Base-by-base conservation (phyloP, 176 grass and related monocot species). In the Carex scoparia region DNA sequence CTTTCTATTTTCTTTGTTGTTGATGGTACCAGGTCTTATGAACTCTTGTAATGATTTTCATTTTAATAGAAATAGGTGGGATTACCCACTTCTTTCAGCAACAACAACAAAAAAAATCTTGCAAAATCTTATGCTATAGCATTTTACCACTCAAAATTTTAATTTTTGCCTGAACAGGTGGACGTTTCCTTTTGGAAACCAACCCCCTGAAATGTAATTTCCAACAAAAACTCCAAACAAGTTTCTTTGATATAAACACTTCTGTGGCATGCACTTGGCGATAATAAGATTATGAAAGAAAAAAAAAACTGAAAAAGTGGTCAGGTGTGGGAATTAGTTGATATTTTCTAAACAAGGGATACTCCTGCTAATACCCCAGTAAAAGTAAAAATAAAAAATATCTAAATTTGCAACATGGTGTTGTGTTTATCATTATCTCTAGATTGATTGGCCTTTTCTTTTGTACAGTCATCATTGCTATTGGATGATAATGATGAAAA, bases 401-500 rank as follows among this genome's bases (percentile, higher is more conserved):
- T 61, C 12, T 82, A 82, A 65, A 30, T 30, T 44, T 68, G 80
- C 64, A 53, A 51, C 63, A 69, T 69, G 18, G 3, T 65, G 42
- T 83, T 27, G 32, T 51, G n/a, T 67, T 55, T 65, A 65, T 82
- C 61, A 55, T 55, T 54, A 8, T 65, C 33, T 28, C 59, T 81
- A 65, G 16, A 64, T 81, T 62, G 58, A 81, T 64, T 62, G 9
- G 79, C 30, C 10, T 28, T 59, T 69, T 83, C 63, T 51, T 31
- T 68, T 69, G 5, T 64, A 83, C 64, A 66, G 32, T 32, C 31
- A 68, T 82, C 61, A 82, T 68, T 15, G 12, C 64, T 53, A 83
- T 83, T 53, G 30, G 61, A 83, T 54, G 57, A 82, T 30, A 63
- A 51, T 23, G 18, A 14, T 82, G 60, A 82, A 19, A 11, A 42